Percentiles rank a stretch among this genome's conserved stretches.
phyloP scores from a whole-genome alignment of 352 stramenopile genomes.

The Pythium volutum region DNA sequence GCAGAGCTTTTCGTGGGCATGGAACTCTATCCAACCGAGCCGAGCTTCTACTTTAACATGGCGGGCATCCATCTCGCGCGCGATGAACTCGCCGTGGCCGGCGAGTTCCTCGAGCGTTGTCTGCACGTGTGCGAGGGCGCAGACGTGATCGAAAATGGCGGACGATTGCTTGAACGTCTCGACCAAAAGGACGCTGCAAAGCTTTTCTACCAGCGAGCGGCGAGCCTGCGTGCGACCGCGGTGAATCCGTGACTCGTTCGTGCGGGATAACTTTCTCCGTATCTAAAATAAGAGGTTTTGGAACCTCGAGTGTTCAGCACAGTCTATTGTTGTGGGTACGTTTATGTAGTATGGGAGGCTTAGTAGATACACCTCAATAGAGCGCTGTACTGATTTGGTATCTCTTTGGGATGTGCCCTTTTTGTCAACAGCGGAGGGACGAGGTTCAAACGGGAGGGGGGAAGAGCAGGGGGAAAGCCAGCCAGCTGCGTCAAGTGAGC shows the following conservation, averaged over 20 bases:
- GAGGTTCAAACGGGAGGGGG: slow-evolving; percentile 10
- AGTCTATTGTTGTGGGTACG: background rate
- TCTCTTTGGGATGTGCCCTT: background rate
- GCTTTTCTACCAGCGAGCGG: slow-evolving; percentile 23
- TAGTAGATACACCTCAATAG: background rate
- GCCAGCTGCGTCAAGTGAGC: background rate
- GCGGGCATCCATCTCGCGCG: slow-evolving; percentile 32
- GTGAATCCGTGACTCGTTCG: background rate
- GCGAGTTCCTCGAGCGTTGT: slow-evolving; percentile 13
- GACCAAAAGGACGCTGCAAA: slow-evolving; percentile 22
- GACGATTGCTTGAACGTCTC: slow-evolving; percentile 1
- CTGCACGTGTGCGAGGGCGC: slow-evolving; percentile 7
- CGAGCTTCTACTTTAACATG: slow-evolving; percentile 48
- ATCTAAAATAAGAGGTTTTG: background rate
- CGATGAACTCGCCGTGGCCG: slow-evolving; percentile 21
- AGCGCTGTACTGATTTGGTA: background rate
- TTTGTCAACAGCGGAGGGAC: background rate
- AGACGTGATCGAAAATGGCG: background rate
- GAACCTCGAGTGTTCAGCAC: no score
- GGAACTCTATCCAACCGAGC: slow-evolving; percentile 31
- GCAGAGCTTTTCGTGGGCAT: slow-evolving; percentile 35
- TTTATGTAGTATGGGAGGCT: background rate
- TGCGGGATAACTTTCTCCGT: background rate
- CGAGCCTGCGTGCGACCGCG: background rate
- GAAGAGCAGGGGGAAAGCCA: slow-evolving; percentile 6